Evolutionary conservation across 148 eudicot species (phyloP), one percentile per base, ranked within the genome.

Genomic region (Heliosperma pusillum): DNA sequence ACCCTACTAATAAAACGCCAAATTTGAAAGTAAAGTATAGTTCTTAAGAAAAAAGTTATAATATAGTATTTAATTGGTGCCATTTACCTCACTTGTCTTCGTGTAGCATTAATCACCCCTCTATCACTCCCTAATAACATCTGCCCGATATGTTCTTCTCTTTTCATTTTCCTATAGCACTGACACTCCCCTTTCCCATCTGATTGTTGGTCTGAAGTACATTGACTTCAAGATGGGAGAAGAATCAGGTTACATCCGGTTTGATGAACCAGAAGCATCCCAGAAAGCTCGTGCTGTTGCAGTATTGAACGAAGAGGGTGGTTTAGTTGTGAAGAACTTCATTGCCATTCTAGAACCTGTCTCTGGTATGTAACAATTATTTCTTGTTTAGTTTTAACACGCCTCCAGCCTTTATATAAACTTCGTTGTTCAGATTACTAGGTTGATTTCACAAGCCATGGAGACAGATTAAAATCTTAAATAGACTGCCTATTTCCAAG

Each of bases 201-300:
- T n/a, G 52, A 3, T 45, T 69, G 74, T 21, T 25, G 69, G 42
- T 82, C 10, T 68, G 82, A 78, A 92, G 97, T 92, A 73, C 75
- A 72, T 93, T 71, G 97, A 93, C 83, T 93, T 93, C 83, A 77
- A 78, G 67, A 89, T 93, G 63, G 97, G 97, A 72, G 85, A 69
- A 52, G 87, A 85, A 2, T 83, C 93, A 27, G 97, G 97, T 63
- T 93, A 81, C 75, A 79, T 93, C 25, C 80, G 97, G 71, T 93
- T 88, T 78, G 97, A 90, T 82, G 93, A 89, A 70, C 87, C 90
- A 76, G 85, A 69, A 44, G 89, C 80, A 30, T 84, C 90, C 69
- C 92, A 90, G 82, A 93, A 93, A 81, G 91, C 93, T 65, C 90
- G 97, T 72, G 93, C 96, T 77, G 93, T 90, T 80, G 97, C 90